Evolutionary conservation across 441 rosid genomes (phyloP).

Genomic region (Cnidoscolus chayamansa): DNA sequence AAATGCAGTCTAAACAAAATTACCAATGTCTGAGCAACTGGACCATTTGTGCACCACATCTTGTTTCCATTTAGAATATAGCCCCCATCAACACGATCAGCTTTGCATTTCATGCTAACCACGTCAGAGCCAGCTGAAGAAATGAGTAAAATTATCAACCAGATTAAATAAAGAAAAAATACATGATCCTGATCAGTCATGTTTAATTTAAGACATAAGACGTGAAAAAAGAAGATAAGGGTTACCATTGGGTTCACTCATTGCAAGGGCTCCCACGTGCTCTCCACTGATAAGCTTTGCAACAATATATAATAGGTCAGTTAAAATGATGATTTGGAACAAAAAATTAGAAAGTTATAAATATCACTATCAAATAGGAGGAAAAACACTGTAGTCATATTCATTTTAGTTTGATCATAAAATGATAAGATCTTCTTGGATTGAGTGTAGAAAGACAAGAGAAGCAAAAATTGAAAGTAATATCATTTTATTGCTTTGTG

Average conservation of each 20-base stretch:
- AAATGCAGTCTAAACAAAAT: slow-evolving; percentile 18
- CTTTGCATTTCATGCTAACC: slow-evolving; percentile 95
- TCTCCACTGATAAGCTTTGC: slow-evolving; percentile 96
- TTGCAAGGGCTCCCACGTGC: slow-evolving; percentile 94
- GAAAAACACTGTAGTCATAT: background rate
- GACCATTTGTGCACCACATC: slow-evolving; percentile 99
- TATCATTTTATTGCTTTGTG: background rate
- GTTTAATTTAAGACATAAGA: background rate
- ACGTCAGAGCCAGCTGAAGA: slow-evolving; percentile 91
- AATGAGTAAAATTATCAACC: slow-evolving; percentile 8
- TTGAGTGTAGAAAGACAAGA: background rate
- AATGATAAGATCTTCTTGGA: background rate
- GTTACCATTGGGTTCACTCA: slow-evolving; percentile 97
- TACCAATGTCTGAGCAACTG: slow-evolving; percentile 93
- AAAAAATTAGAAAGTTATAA: slow-evolving; percentile 2
- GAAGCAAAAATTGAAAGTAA: background rate
- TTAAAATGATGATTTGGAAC: slow-evolving; percentile 11
- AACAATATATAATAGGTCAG: slow-evolving; percentile 30
- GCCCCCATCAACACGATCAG: slow-evolving; percentile 86
- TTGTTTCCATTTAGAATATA: slow-evolving; percentile 80
- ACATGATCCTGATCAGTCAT: background rate
- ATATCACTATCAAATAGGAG: slow-evolving; percentile 14
- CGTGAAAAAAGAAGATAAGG: slow-evolving; percentile 3
- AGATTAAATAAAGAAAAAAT: slow-evolving; percentile 13
- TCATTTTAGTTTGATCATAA: too few relatives aligned